Percentiles rank a stretch among this genome's conserved stretches.
phyloP scores from a whole-genome alignment of 148 eudicot genomes.

The Bassia scoparia region DNA sequence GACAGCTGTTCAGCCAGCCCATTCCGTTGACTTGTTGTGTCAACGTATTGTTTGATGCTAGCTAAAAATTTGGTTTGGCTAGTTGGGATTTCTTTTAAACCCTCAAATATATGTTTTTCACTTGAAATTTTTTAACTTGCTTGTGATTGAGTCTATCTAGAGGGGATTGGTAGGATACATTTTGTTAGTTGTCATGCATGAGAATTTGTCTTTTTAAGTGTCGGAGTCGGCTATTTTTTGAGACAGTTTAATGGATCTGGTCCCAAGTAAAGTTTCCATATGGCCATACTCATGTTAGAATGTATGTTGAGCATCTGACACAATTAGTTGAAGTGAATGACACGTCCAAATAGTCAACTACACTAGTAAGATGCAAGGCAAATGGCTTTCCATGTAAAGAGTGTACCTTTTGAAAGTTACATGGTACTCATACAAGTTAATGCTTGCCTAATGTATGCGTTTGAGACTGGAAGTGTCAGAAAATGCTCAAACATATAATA shows the following conservation, averaged over 20 bases:
- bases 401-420: neutral
- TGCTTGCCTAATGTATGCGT: constrained; percentile 1
- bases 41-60: neutral
- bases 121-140: neutral
- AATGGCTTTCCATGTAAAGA: neutral
- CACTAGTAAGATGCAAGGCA: too few species aligned
- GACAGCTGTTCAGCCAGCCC: neutral
- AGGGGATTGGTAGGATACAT: neutral
- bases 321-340: too few species aligned
- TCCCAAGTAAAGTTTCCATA: too few species aligned
- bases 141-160: neutral
- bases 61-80: neutral
- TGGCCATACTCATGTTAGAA: too few species aligned
- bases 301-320: neutral
- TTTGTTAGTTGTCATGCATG: too few species aligned
- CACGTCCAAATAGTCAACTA: too few species aligned
- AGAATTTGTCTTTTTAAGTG: too few species aligned
- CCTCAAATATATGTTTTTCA: neutral
- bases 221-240: too few species aligned
- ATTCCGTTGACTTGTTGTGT: too few species aligned
- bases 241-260: too few species aligned
- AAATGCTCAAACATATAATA: neutral
- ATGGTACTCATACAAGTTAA: neutral
- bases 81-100: neutral
- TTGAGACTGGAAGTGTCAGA: neutral